Evolutionary conservation across 257 asterid genomes (phyloP).

Genomic region (Handroanthus guayacan): DNA sequence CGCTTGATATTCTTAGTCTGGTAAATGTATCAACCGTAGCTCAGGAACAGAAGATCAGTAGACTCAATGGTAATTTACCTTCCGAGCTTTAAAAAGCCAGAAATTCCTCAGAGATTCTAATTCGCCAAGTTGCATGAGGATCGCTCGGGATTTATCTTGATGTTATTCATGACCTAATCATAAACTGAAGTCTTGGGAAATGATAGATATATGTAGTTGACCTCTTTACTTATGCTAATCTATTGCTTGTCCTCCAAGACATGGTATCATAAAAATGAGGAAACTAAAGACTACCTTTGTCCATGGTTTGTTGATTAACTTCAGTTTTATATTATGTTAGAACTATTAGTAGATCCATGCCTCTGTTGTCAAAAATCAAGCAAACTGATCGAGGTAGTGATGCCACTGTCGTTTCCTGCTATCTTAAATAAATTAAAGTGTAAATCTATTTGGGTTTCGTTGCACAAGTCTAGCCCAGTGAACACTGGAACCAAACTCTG

Average conservation of each 20-base stretch:
- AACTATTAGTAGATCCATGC: conserved; percentile 27
- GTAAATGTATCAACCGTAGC: conserved; percentile 60
- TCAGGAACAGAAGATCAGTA: conserved; percentile 46
- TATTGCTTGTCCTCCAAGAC: neutral
- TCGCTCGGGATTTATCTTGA: neutral
- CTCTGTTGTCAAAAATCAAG: conserved; percentile 24
- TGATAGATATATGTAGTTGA: conserved; percentile 1
- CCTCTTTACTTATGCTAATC: neutral
- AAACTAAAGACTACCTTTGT: neutral
- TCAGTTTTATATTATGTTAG: conserved; percentile 17
- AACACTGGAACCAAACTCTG: neutral
- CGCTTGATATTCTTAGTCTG: conserved; percentile 89
- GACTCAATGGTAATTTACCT: conserved; percentile 53
- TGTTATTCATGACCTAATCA: conserved; percentile 13
- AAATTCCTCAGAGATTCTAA: conserved; percentile 20
- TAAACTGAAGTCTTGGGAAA: neutral
- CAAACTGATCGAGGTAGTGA: neutral
- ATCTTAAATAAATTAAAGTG: neutral
- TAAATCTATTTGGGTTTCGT: neutral
- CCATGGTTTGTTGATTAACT: neutral
- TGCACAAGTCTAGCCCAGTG: neutral
- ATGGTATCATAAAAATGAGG: neutral
- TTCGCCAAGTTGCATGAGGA: conserved; percentile 26
- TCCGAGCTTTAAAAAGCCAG: conserved; percentile 26
- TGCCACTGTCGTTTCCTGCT: neutral